Conservation (phyloP, 257 asterid species). For the Cruciata laevipes region DNA sequence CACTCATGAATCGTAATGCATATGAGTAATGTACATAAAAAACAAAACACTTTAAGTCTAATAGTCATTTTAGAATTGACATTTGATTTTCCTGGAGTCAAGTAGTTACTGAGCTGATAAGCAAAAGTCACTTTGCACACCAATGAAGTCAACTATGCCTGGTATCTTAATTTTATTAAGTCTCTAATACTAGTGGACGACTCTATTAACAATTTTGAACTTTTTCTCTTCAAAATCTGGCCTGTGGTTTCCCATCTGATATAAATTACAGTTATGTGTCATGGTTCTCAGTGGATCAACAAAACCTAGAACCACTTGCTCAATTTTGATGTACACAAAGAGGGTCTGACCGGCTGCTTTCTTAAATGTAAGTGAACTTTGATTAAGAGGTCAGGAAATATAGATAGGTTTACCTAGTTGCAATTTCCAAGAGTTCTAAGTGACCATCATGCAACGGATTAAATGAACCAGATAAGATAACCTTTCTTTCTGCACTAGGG, state of each 20-base stretch:
- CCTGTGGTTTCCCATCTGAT: neutral
- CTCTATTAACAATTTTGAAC: neutral
- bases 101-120: too few relatives aligned
- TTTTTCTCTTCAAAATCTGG: neutral
- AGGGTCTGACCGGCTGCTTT: neutral
- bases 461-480: slow-evolving; percentile 85
- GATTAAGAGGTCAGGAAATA: neutral
- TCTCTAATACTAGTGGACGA: neutral
- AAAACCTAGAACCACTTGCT: neutral
- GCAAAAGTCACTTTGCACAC: neutral
- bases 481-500: slow-evolving; percentile 50
- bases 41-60: neutral
- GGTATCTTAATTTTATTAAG: neutral
- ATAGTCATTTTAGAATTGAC: neutral
- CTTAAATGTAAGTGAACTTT: neutral
- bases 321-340: neutral
- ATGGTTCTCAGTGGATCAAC: neutral
- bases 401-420: slow-evolving; percentile 47
- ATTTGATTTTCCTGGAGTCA: neutral
- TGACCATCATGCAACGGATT: slow-evolving; percentile 97
- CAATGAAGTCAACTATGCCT: neutral
- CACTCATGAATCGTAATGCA: neutral
- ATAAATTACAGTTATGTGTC: neutral
- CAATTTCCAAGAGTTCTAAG: slow-evolving; percentile 85
- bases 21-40: too few relatives aligned